These are phyloP conservation scores for Beauveria pseudobassiana DNA, from an alignment of 2,329 filamentous ascomycete genomes.

Conservation along the genomic window DNA sequence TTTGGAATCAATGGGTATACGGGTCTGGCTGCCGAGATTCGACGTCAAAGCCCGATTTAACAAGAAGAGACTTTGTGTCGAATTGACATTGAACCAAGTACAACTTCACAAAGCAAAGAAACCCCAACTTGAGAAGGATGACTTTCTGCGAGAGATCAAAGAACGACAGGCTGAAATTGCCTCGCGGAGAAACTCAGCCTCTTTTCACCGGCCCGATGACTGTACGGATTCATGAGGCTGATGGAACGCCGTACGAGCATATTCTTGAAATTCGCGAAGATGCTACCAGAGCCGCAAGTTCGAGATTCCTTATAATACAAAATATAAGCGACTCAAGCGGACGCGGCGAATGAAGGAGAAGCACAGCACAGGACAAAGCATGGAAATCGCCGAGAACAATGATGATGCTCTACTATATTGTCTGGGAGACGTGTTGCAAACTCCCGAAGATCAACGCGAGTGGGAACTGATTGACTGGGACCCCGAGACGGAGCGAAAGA, in stretches of 20 bases:
- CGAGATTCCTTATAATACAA: constrained; percentile 97
- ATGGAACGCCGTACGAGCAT: constrained; percentile 96
- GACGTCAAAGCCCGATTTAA: constrained; percentile 86
- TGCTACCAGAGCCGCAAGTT: constrained; percentile 67
- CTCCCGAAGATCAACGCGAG: constrained; percentile 68
- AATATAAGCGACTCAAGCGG: constrained; percentile 94
- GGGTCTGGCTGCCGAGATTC: constrained; percentile 81
- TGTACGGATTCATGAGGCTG: constrained; percentile 93
- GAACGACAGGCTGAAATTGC: constrained; percentile 69
- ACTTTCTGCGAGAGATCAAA: constrained; percentile 79
- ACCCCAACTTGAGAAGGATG: constrained; percentile 55
- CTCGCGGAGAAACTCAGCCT: constrained; percentile 62
- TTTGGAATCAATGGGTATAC: constrained; percentile 90
- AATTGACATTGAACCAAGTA: constrained; percentile 79
- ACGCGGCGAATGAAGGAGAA: constrained; percentile 78
- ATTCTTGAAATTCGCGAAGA: constrained; percentile 92
- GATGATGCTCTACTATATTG: constrained; percentile 85
- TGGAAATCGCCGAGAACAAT: constrained; percentile 54
- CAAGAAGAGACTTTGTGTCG: constrained; percentile 92
- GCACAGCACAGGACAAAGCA: constrained; percentile 46
- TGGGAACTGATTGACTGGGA: constrained; percentile 90
- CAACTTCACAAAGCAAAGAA: constrained; percentile 41
- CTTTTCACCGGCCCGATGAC: constrained; percentile 96
- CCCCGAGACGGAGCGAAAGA: constrained; percentile 76
- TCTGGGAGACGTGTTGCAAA: constrained; percentile 82